Evolutionary conservation across 148 eudicot species (phyloP).

Genomic region (Cornus controversa): DNA sequence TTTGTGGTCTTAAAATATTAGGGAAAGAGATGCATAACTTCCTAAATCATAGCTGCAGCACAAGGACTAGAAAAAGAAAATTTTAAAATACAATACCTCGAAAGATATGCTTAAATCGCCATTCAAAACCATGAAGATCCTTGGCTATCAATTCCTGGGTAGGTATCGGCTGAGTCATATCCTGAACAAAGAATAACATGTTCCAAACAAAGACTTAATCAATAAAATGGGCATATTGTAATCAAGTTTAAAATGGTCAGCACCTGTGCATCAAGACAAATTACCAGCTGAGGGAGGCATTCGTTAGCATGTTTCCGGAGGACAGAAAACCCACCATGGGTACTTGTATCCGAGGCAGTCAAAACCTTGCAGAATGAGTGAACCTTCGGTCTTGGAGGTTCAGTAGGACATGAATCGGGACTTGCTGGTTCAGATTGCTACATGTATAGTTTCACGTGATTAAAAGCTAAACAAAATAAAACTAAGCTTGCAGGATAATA

Average conservation of each 20-base stretch:
- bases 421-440: constrained; percentile 71
- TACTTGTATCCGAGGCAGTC: constrained; percentile 95
- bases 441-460: constrained; percentile 8
- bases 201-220: constrained; percentile 8
- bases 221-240: background rate
- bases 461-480: background rate
- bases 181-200: constrained; percentile 38
- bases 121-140: constrained; percentile 85
- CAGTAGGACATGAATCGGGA: constrained; percentile 55
- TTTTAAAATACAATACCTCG: constrained; percentile 55
- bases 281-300: constrained; percentile 91
- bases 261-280: background rate
- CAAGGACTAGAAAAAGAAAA: background rate
- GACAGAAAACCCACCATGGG: constrained; percentile 98
- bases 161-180: constrained; percentile 78
- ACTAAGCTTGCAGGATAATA: background rate
- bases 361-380: constrained; percentile 85
- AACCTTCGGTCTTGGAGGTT: constrained; percentile 62
- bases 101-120: constrained; percentile 95
- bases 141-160: constrained; percentile 81
- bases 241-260: background rate
- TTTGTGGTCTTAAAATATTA: background rate
- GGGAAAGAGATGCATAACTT: background rate
- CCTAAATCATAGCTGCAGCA: background rate
- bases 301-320: constrained; percentile 92